Evolutionary conservation across 2,329 filamentous ascomycete genomes (phyloP), one percentile per base, ranked within the genome.

Genomic region (Claviceps sp.): DNA sequence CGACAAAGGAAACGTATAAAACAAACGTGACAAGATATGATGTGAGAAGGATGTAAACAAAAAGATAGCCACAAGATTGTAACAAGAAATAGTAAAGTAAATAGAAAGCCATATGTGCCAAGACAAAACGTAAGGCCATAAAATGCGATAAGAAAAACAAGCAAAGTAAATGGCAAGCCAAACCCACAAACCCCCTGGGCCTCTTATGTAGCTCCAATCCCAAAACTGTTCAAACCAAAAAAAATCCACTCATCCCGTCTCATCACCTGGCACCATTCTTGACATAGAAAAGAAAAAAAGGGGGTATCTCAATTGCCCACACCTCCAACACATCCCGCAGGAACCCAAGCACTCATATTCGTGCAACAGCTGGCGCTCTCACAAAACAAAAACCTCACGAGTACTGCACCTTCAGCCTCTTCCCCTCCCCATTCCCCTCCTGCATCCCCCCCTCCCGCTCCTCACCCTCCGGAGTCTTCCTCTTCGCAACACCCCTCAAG

Each of bases 331-430:
- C 41, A 38, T 20, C 24, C 18, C 36, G 30, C 20, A 30, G 42
- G 41, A 42, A 45, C 45, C n/a, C 44, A 8, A 8, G 13, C 24
- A 40, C 14, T 8, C 11, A 11, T 24, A 36, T 5, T 41, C 24
- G 45, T 26, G 8, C 14, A 48, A 22, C 9, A 14, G 6, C 11
- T 4, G 16, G 13, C 30, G 8, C 30, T 4, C 34, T 8, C 36
- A 8, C n/a, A 16, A 40, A 22, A 24, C 7, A 13, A 18, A 16
- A 8, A 47, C 36, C 16, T 47, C 40, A 55, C 13, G 54, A 40
- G 26, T 56, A 75, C 18, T 79, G 76, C 44, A 79, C 72, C 61
- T 72, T 77, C 54, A 76, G 60, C 50, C 77, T 68, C 63, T 81
- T 81, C 8, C 73, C 59, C 26, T 80, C 77, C n/a, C 65, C 67